These are phyloP conservation scores for Cavenderia fasciculata DNA, from an alignment of 78 protist genomes.

Conservation along the genomic window DNA sequence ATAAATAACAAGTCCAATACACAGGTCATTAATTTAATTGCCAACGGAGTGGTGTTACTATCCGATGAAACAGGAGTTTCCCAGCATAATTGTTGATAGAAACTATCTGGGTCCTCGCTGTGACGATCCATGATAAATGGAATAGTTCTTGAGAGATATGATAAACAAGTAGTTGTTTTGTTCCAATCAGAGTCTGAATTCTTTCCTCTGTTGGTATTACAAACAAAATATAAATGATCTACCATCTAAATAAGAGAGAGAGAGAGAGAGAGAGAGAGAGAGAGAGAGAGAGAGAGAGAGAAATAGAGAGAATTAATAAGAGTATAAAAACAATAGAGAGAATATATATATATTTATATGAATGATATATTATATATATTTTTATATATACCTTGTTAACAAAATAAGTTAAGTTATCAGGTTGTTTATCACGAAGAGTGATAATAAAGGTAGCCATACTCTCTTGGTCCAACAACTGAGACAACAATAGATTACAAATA, in stretches of 20 bases:
- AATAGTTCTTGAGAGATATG: constrained; percentile 33
- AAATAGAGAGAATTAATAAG: not conserved
- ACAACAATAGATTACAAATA: not conserved
- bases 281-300: no score
- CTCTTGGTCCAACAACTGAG: constrained; percentile 1
- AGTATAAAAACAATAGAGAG: not conserved
- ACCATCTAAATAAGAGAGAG: no score
- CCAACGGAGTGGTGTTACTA: not conserved
- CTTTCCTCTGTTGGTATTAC: constrained; percentile 29
- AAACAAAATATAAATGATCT: constrained; percentile 16
- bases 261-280: no score
- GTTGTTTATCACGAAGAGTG: not conserved
- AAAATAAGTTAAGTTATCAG: constrained; percentile 19
- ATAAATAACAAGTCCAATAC: constrained; percentile 52
- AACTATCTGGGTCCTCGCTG: not conserved
- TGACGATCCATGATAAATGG: constrained; percentile 43
- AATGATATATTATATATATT: no score
- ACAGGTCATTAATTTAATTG: constrained; percentile 37
- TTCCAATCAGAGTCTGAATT: constrained; percentile 33
- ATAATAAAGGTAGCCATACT: not conserved
- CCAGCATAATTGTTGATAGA: not conserved
- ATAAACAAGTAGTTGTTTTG: not conserved
- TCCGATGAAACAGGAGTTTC: not conserved
- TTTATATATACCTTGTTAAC: constrained; percentile 27
- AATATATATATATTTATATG: not conserved